phyloP scores from a whole-genome alignment of 305 asterid species.

The Stenogyne calaminthoides region DNA sequence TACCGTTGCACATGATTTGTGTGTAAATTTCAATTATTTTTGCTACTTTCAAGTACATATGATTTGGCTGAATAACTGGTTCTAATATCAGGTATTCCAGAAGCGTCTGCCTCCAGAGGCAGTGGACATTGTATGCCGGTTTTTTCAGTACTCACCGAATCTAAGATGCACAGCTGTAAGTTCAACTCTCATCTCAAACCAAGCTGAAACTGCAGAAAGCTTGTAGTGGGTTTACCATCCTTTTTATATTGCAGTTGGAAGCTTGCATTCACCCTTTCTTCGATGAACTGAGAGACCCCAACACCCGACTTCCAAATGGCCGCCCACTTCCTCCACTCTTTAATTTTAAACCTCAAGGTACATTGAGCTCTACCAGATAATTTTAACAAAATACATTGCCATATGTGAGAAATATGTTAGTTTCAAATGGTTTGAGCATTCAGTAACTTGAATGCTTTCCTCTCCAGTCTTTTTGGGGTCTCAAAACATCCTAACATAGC shows the following conservation, averaged over 20 bases:
- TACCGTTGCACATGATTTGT: slow-evolving; percentile 2
- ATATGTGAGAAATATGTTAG: slow-evolving; percentile 18
- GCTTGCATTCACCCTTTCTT: slow-evolving; percentile 98
- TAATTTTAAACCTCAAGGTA: slow-evolving; percentile 91
- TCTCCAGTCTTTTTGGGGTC: not conserved
- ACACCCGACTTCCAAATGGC: slow-evolving; percentile 87
- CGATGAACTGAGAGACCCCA: slow-evolving; percentile 89
- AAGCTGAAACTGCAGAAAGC: slow-evolving; percentile 22
- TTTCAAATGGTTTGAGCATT: slow-evolving; percentile 1
- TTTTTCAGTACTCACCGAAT: slow-evolving; percentile 96
- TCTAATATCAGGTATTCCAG: slow-evolving; percentile 77
- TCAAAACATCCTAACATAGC: slow-evolving; percentile 4
- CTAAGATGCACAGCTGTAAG: slow-evolving; percentile 98
- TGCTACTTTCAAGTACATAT: slow-evolving; percentile 7
- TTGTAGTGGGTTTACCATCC: not conserved
- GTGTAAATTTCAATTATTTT: slow-evolving; percentile 18
- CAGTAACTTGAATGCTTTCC: not conserved
- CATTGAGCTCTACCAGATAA: slow-evolving; percentile 3
- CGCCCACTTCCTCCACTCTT: slow-evolving; percentile 98
- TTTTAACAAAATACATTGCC: not conserved
- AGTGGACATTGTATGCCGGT: slow-evolving; percentile 88
- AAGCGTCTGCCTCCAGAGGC: slow-evolving; percentile 98
- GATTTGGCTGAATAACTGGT: not conserved
- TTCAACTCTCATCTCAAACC: slow-evolving; percentile 34
- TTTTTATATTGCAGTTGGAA: slow-evolving; percentile 69